These are phyloP conservation scores for Lentinus brumalis DNA, from an alignment of 768 basidiomycete species.

Conservation along the genomic window DNA sequence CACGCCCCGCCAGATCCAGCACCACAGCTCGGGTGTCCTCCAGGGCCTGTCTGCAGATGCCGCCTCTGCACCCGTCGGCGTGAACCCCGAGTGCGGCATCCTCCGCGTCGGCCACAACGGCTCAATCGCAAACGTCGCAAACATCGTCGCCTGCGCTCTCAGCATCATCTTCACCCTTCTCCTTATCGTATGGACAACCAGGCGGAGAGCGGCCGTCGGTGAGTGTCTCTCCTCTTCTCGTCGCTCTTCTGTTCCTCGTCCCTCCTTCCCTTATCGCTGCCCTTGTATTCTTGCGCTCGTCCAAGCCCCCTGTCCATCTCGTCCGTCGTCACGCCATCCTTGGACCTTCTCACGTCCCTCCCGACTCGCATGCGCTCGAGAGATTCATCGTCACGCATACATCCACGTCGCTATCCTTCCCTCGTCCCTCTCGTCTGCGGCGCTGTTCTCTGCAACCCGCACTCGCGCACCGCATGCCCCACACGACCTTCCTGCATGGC, in stretches of 20 bases:
- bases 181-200: constrained; percentile 58
- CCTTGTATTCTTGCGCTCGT: not conserved
- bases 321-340: not conserved
- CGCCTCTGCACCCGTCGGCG: not conserved
- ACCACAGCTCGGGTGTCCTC: constrained; percentile 35
- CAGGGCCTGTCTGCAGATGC: constrained; percentile 48
- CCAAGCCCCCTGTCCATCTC: not conserved
- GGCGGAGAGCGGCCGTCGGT: constrained; percentile 89
- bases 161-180: constrained; percentile 60
- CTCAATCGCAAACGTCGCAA: constrained; percentile 78
- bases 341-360: not conserved
- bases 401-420: no score
- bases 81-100: not conserved
- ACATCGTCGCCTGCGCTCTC: constrained; percentile 41
- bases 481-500: no score
- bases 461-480: no score
- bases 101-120: constrained; percentile 52
- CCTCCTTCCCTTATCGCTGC: not conserved
- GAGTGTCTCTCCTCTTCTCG: constrained; percentile 29
- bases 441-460: no score
- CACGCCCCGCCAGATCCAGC: constrained; percentile 32
- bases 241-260: not conserved
- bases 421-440: no score
- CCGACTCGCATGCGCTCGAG: not conserved
- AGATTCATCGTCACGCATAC: no score